Percentiles rank a stretch among this genome's conserved stretches.
Conservation (phyloP, 495 filamentous ascomycete genomes). For the Xylaria acuta region DNA sequence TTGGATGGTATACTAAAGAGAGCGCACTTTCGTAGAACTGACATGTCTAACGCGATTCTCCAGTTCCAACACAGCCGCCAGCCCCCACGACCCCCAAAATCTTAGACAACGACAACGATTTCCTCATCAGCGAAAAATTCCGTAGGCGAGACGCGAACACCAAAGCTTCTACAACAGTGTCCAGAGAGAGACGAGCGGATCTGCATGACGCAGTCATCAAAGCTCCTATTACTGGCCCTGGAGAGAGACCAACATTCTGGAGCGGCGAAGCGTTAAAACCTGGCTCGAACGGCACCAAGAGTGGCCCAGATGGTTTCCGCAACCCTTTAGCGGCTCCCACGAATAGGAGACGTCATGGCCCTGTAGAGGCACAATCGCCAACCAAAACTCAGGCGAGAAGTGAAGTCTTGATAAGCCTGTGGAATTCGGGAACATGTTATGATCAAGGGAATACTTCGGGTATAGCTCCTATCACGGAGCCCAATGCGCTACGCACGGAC, state of each 20-base stretch:
- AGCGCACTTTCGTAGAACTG: not conserved
- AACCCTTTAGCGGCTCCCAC: not conserved
- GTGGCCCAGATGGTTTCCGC: not conserved
- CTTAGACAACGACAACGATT: constrained; percentile 35
- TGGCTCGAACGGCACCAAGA: not conserved
- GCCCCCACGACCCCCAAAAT: constrained; percentile 16
- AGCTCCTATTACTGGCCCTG: not conserved
- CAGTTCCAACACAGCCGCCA: not conserved
- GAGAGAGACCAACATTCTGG: not conserved
- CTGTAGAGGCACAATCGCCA: not conserved
- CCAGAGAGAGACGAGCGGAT: not conserved
- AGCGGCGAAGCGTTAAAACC: not conserved
- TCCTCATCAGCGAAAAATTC: constrained; percentile 35
- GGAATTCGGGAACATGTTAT: no score
- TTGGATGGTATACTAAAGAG: constrained; percentile 19
- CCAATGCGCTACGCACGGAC: not conserved
- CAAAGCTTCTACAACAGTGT: not conserved
- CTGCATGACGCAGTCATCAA: not conserved
- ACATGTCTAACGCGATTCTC: constrained; percentile 6
- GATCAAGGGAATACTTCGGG: no score
- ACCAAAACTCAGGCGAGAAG: not conserved
- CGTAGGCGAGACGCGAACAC: constrained; percentile 26
- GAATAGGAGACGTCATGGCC: not conserved
- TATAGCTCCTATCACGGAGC: not conserved
- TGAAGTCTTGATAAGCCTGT: no score